These are phyloP conservation scores for Cephalotrichum gorgonifer DNA, from an alignment of 2,329 filamentous ascomycete genomes.

Conservation along the genomic window DNA sequence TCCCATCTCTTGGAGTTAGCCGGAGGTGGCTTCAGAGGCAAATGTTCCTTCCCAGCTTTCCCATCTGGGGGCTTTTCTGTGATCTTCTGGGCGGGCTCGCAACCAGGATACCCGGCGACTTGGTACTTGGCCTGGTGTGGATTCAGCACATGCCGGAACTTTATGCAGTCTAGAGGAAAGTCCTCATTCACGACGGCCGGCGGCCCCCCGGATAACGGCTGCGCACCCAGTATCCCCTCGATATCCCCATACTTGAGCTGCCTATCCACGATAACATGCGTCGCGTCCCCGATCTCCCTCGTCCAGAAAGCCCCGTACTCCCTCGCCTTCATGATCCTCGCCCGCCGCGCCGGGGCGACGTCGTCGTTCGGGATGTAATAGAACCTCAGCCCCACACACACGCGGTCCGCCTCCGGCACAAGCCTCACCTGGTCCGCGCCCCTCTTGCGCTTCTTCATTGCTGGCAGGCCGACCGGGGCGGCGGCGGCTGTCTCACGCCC, in stretches of 20 bases:
- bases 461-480: background rate
- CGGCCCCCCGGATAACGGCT: slow-evolving; percentile 8
- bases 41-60: background rate
- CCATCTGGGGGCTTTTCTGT: slow-evolving; percentile 8
- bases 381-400: slow-evolving; percentile 53
- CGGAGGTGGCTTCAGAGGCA: slow-evolving; percentile 19
- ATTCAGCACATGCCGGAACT: slow-evolving; percentile 46
- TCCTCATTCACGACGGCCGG: slow-evolving; percentile 53
- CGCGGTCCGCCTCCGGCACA: slow-evolving; percentile 39
- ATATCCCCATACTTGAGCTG: slow-evolving; percentile 54
- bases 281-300: slow-evolving; percentile 47
- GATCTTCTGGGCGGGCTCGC: slow-evolving; percentile 1
- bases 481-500: background rate
- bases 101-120: slow-evolving; percentile 36
- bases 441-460: slow-evolving; percentile 11
- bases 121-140: slow-evolving; percentile 47
- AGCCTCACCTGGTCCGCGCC: slow-evolving; percentile 24
- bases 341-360: slow-evolving; percentile 51
- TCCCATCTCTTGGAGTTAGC: slow-evolving; percentile 20
- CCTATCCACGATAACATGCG: slow-evolving; percentile 73
- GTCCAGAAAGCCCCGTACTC: slow-evolving; percentile 69
- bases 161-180: slow-evolving; percentile 60
- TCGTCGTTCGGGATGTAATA: slow-evolving; percentile 79
- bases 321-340: slow-evolving; percentile 64
- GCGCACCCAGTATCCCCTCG: slow-evolving; percentile 28